phyloP scores from a whole-genome alignment of 768 basidiomycete genomes.

The Scleroderma citrinum region DNA sequence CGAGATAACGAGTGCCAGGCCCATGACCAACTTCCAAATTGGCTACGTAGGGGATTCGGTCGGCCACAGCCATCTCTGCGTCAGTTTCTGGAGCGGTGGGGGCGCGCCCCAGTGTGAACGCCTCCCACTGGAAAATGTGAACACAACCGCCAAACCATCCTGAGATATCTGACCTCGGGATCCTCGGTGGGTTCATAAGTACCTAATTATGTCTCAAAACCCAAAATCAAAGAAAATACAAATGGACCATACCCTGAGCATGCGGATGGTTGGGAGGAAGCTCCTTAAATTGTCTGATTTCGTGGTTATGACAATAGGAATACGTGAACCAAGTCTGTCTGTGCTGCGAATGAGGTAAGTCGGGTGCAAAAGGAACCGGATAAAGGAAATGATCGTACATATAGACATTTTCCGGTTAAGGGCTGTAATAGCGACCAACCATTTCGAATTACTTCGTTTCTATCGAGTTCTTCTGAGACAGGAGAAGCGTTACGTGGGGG shows the following conservation, averaged over 20 bases:
- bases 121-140: slow-evolving; percentile 52
- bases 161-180: slow-evolving; percentile 53
- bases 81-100: slow-evolving; percentile 53
- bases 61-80: slow-evolving; percentile 59
- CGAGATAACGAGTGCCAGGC: slow-evolving; percentile 83
- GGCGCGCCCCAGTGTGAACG: slow-evolving; percentile 73
- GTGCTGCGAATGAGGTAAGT: slow-evolving; percentile 46
- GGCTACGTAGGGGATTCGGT: slow-evolving; percentile 55
- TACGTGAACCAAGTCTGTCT: slow-evolving; percentile 97
- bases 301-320: slow-evolving; percentile 89
- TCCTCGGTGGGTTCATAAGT: slow-evolving; percentile 81
- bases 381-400: slow-evolving; percentile 51
- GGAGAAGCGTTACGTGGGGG: slow-evolving; percentile 45
- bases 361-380: slow-evolving; percentile 20
- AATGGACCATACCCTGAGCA: slow-evolving; percentile 45
- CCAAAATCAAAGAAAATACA: slow-evolving; percentile 20
- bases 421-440: slow-evolving; percentile 82
- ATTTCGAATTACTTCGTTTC: slow-evolving; percentile 61
- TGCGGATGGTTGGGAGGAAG: slow-evolving; percentile 57
- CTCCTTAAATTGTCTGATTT: slow-evolving; percentile 96
- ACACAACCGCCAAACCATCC: slow-evolving; percentile 17
- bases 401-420: slow-evolving; percentile 75
- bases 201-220: slow-evolving; percentile 37
- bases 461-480: slow-evolving; percentile 47
- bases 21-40: slow-evolving; percentile 74